Conservation (phyloP, 108 stramenopile genomes). For the Nitzschia sp. region DNA sequence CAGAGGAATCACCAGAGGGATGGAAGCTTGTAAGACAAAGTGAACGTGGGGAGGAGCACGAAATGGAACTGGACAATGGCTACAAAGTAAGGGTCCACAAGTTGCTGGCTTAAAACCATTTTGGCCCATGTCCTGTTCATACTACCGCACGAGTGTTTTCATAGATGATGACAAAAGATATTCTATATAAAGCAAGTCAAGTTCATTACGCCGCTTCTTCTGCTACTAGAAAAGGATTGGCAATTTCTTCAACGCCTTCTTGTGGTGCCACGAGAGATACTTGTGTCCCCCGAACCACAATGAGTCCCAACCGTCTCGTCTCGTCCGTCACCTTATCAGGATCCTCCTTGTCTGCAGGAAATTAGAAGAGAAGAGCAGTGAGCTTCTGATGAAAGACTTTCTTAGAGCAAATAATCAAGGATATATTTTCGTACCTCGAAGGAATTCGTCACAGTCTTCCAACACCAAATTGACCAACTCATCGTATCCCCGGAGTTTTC, state of each 20-base stretch:
- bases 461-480: conserved; percentile 86
- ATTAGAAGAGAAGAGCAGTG: neutral
- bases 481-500: conserved; percentile 78
- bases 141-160: too few species aligned
- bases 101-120: conserved; percentile 14
- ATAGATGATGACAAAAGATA: neutral
- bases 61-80: conserved; percentile 37
- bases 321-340: conserved; percentile 60
- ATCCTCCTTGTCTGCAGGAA: conserved; percentile 62
- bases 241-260: conserved; percentile 87
- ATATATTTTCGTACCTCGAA: conserved; percentile 53
- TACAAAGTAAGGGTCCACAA: conserved; percentile 38
- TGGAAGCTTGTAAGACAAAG: conserved; percentile 14
- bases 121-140: too few species aligned
- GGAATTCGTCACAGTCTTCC: conserved; percentile 83
- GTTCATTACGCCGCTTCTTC: conserved; percentile 44
- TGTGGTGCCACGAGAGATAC: conserved; percentile 82
- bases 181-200: neutral
- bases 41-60: conserved; percentile 45
- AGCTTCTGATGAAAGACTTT: neutral
- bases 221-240: conserved; percentile 77
- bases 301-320: conserved; percentile 70
- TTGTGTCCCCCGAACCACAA: conserved; percentile 84
- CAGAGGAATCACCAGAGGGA: conserved; percentile 6
- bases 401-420: neutral